phyloP scores from a whole-genome alignment of 306 rosid species.

The Dicorynia guianensis region DNA sequence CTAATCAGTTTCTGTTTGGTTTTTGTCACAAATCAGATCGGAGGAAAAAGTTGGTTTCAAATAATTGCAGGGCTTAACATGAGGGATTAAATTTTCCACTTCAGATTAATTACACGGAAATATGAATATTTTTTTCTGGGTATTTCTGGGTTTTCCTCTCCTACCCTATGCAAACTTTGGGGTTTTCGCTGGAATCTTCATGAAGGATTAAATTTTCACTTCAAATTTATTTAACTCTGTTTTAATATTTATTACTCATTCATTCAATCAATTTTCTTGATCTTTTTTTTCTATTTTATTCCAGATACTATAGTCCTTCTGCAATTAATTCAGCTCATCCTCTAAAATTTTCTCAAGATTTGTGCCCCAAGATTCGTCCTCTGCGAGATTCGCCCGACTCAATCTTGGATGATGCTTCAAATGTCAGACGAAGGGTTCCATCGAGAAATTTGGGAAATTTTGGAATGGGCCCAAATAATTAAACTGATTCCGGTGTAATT shows the following conservation, averaged over 20 bases:
- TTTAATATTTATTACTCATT: background rate
- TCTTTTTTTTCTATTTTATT: background rate
- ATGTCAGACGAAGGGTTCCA: too few species aligned
- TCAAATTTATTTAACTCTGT: background rate
- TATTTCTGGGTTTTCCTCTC: slow-evolving; percentile 56
- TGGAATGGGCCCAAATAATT: too few species aligned
- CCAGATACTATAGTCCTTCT: slow-evolving; percentile 47
- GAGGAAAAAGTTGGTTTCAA: slow-evolving; percentile 95
- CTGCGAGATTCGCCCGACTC: slow-evolving; percentile 41
- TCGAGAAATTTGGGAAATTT: too few species aligned
- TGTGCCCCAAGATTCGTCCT: background rate
- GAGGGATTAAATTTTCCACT: too few species aligned
- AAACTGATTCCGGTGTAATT: too few species aligned
- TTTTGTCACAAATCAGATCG: slow-evolving; percentile 59
- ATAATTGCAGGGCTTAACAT: slow-evolving; percentile 97
- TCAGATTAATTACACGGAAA: slow-evolving; percentile 44
- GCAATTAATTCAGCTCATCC: slow-evolving; percentile 30
- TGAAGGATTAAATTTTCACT: slow-evolving; percentile 56
- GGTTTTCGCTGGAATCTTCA: slow-evolving; percentile 46
- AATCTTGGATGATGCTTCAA: background rate
- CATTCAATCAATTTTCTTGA: background rate
- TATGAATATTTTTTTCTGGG: slow-evolving; percentile 39
- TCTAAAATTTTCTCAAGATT: slow-evolving; percentile 19
- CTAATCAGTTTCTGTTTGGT: slow-evolving; percentile 8
- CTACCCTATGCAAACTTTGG: slow-evolving; percentile 52